These are phyloP conservation scores for Heimioporus retisporus DNA, from an alignment of 1,284 basidiomycete species.

Conservation along the genomic window DNA sequence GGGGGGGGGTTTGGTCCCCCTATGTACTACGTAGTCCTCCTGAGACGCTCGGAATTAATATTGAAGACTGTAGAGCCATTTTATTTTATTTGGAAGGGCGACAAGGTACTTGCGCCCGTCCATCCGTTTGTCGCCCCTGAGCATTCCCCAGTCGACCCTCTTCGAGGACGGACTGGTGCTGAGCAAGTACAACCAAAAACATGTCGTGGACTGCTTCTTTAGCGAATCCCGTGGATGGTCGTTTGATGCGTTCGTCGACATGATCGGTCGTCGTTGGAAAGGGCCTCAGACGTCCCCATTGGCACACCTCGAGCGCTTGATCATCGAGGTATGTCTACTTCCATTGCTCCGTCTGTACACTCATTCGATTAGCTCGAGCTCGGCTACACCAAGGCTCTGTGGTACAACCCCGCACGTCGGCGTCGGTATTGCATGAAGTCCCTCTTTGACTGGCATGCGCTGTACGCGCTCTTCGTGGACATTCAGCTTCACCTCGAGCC, in stretches of 20 bases:
- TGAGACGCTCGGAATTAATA: too few species aligned
- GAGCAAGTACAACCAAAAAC: constrained; percentile 58
- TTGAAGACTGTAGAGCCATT: too few species aligned
- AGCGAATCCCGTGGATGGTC: constrained; percentile 66
- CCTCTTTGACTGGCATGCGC: constrained; percentile 69
- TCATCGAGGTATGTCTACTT: constrained; percentile 59
- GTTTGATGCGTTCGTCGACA: constrained; percentile 55
- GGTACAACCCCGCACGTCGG: constrained; percentile 75
- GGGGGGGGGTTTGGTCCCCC: too few species aligned
- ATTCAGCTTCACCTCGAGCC: constrained; percentile 47
- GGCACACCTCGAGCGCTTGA: constrained; percentile 60
- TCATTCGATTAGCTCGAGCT: constrained; percentile 58
- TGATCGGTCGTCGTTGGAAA: constrained; percentile 52
- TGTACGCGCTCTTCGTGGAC: constrained; percentile 60
- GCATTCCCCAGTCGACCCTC: constrained; percentile 60
- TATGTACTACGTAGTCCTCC: too few species aligned
- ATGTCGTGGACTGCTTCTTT: constrained; percentile 75
- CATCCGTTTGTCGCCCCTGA: constrained; percentile 11
- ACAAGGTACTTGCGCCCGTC: constrained; percentile 23
- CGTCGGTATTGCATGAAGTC: constrained; percentile 73
- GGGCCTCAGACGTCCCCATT: constrained; percentile 47
- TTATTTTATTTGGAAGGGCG: too few species aligned
- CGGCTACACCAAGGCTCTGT: constrained; percentile 66
- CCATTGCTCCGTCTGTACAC: constrained; percentile 11
- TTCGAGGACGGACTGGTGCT: constrained; percentile 67